Conservation (phyloP, 2,329 filamentous ascomycete genomes). For the Neonectria coccinea region DNA sequence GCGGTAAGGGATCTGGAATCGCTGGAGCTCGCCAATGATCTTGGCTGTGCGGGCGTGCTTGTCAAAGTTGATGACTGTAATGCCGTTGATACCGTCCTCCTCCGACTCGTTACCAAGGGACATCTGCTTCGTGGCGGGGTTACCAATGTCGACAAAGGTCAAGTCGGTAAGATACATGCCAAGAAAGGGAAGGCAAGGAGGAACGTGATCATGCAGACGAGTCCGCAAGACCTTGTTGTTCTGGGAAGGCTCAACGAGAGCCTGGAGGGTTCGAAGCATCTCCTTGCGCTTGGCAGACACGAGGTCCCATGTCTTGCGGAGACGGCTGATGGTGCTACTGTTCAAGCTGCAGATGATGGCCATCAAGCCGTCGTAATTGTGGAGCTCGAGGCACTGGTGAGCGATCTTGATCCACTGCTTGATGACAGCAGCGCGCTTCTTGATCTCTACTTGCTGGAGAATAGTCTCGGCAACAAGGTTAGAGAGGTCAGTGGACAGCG, state of each 20-base stretch:
- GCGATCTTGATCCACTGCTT: conserved; percentile 99
- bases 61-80: conserved; percentile 95
- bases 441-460: conserved; percentile 86
- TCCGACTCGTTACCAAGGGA: conserved; percentile 59
- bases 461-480: conserved; percentile 95
- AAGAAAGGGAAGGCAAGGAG: conserved; percentile 93
- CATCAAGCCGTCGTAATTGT: conserved; percentile 98
- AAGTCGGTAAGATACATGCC: conserved; percentile 97
- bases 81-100: conserved; percentile 73
- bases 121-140: conserved; percentile 85
- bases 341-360: conserved; percentile 95
- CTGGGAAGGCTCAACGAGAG: conserved; percentile 88
- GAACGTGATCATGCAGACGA: conserved; percentile 85
- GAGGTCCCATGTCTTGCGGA: conserved; percentile 92
- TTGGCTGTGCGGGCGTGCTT: conserved; percentile 95
- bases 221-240: conserved; percentile 91
- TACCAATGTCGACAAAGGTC: conserved; percentile 95
- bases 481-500: conserved; percentile 89
- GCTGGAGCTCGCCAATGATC: conserved; percentile 94
- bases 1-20: conserved; percentile 94
- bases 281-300: conserved; percentile 87
- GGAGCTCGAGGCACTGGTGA: conserved; percentile 84
- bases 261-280: conserved; percentile 80
- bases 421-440: conserved; percentile 89
- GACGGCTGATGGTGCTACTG: conserved; percentile 87